These are phyloP conservation scores for Pogostemon cablin DNA, from an alignment of 257 asterid species.

Conservation along the genomic window DNA sequence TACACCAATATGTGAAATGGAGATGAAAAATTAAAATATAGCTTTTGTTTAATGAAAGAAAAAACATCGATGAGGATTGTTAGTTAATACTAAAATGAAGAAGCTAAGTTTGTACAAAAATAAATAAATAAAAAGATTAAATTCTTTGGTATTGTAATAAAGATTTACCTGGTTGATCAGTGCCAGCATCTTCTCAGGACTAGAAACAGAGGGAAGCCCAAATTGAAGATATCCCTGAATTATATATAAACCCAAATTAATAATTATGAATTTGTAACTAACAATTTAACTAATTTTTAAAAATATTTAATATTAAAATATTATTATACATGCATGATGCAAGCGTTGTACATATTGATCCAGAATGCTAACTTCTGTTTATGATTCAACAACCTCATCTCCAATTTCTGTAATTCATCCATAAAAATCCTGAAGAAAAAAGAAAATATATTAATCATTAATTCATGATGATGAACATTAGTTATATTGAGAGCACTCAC, in stretches of 20 bases:
- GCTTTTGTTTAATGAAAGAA: too few species aligned
- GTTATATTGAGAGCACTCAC: slow-evolving; percentile 39
- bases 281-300: too few species aligned
- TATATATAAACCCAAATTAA: background rate
- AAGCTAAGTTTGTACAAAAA: too few species aligned
- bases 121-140: too few species aligned
- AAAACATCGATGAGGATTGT: too few species aligned
- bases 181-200: slow-evolving; percentile 59
- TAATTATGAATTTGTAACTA: background rate
- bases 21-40: too few species aligned
- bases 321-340: slow-evolving; percentile 49
- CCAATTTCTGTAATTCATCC: slow-evolving; percentile 71
- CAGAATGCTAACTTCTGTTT: slow-evolving; percentile 56
- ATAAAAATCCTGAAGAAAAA: slow-evolving; percentile 50
- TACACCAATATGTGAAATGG: too few species aligned
- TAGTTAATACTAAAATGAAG: too few species aligned
- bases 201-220: slow-evolving; percentile 66
- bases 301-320: too few species aligned
- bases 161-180: slow-evolving; percentile 69
- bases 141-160: too few species aligned
- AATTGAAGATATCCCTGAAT: slow-evolving; percentile 80
- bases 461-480: background rate
- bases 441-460: background rate
- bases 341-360: slow-evolving; percentile 65
- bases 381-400: slow-evolving; percentile 53